phyloP scores from a whole-genome alignment of 352 stramenopile species.

The Phytophthora megakarya region DNA sequence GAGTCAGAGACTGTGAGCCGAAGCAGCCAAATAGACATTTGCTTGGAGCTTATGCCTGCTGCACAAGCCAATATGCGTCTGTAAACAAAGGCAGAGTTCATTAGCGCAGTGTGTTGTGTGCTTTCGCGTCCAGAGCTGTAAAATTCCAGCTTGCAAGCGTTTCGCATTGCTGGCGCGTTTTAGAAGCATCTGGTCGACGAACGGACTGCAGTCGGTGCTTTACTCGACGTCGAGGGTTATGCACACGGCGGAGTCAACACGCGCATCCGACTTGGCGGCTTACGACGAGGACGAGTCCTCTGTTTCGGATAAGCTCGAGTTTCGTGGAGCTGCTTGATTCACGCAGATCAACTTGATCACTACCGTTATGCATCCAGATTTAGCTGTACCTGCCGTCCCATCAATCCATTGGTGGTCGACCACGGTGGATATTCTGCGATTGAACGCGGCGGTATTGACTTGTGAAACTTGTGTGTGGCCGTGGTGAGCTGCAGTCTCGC shows the following conservation, averaged over 20 bases:
- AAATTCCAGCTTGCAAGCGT: slow-evolving; percentile 18
- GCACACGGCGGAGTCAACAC: not conserved
- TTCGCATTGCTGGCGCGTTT: slow-evolving; percentile 18
- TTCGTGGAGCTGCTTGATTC: slow-evolving; percentile 3
- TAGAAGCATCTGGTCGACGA: slow-evolving; percentile 25
- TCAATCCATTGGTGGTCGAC: slow-evolving; percentile 21
- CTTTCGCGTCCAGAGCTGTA: not conserved
- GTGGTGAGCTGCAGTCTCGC: slow-evolving; percentile 11
- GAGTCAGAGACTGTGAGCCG: not conserved
- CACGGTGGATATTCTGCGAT: slow-evolving; percentile 22
- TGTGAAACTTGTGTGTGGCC: not conserved
- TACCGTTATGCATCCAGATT: slow-evolving; percentile 9
- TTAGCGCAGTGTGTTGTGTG: not conserved
- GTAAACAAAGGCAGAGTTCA: slow-evolving; percentile 1
- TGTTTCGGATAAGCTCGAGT: no score
- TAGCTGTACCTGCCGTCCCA: slow-evolving; percentile 4
- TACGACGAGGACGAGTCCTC: not conserved
- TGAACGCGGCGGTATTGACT: not conserved
- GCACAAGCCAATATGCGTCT: no score
- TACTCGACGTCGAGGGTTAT: slow-evolving; percentile 2
- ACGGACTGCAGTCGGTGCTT: not conserved
- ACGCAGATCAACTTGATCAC: not conserved
- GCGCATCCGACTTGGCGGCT: not conserved
- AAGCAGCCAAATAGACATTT: slow-evolving; percentile 9
- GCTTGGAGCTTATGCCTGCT: not conserved